Conservation (phyloP, 768 basidiomycete species). For the Boletus speciosus region DNA sequence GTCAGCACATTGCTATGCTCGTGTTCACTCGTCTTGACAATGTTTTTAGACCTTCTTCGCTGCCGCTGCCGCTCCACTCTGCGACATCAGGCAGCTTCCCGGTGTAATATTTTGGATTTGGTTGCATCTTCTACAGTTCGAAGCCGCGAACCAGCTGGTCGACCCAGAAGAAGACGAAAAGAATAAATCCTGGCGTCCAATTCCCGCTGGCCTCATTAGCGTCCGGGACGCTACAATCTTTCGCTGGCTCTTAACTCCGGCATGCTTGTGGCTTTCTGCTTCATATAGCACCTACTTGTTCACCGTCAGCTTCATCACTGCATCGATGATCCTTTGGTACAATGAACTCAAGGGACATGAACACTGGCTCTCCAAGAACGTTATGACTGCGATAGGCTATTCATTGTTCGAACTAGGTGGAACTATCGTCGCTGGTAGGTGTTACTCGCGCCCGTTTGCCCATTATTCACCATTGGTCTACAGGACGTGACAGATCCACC, state of each 20-base stretch:
- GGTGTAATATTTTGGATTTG: conserved; percentile 43
- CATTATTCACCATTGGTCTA: conserved; percentile 1
- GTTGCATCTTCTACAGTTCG: conserved; percentile 45
- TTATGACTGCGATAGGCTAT: conserved; percentile 36
- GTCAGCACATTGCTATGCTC: conserved; percentile 7
- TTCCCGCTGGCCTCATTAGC: conserved; percentile 44
- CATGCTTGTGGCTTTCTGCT: conserved; percentile 37
- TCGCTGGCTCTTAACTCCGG: conserved; percentile 35
- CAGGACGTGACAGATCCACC: conserved; percentile 24
- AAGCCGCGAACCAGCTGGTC: conserved; percentile 41
- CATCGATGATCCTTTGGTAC: conserved; percentile 34
- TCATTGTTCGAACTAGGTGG: conserved; percentile 38
- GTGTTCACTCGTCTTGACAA: neutral
- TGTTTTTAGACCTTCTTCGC: conserved; percentile 34
- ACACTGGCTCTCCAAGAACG: conserved; percentile 35
- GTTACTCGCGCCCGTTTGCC: neutral
- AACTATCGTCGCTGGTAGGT: conserved; percentile 35
- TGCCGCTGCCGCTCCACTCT: conserved; percentile 31
- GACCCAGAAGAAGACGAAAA: conserved; percentile 40
- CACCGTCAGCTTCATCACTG: conserved; percentile 29
- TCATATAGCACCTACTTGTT: conserved; percentile 32
- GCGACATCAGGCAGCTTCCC: conserved; percentile 15
- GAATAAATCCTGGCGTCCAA: conserved; percentile 45
- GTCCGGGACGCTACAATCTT: conserved; percentile 34
- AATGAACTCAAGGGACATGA: conserved; percentile 33